Evolutionary conservation across 2,329 filamentous ascomycete species (phyloP), one percentile per base, ranked within the genome.

Genomic region (Dactylonectria estremocensis): DNA sequence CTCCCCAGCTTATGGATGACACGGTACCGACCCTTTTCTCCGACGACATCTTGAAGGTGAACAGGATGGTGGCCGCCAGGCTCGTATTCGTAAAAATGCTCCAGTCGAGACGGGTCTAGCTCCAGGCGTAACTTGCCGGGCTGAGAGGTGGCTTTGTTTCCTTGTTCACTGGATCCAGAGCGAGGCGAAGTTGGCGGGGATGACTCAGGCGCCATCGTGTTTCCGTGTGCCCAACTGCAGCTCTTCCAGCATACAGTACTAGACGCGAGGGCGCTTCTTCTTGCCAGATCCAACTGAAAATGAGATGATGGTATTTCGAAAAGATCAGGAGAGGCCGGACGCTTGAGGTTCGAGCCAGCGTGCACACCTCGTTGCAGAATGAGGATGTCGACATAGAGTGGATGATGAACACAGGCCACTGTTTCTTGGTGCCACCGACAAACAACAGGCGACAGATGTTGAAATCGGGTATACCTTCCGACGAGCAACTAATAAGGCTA

Each of bases 1-100:
- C 73, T 81, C 35, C 83, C 83, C 37, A 86, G 72, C 72, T 86
- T 86, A 61, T 84, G 80, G 57, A 83, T 69, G 52, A 85, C 74
- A 49, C 77, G 76, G 68, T 86, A 87, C 16, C 80, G 78, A 10
- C 76, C 79, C 62, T 79, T 22, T 3, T 20, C 31, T n/a, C n/a
- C n/a, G n/a, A n/a, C n/a, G 62, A 82, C 80, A 53, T 86, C 81
- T 13, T 80, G 80, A 6, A 86, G 74, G 35, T 76, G 78, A 5
- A 83, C 76, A 2, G 84, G 83, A 72, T 86, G 82, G 66, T 80
- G 84, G n/a, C 82, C 82, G 9, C 82, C 81, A 9, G 74, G 69
- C 20, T 72, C 68, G 72, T 84, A 84, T 53, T 71, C 64, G 11
- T 69, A 43, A n/a, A 75, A 10, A 43, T 69, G 67, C 40, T 75